Base-by-base conservation (phyloP, 495 filamentous ascomycete genomes). In the Filosporella fistucella region DNA sequence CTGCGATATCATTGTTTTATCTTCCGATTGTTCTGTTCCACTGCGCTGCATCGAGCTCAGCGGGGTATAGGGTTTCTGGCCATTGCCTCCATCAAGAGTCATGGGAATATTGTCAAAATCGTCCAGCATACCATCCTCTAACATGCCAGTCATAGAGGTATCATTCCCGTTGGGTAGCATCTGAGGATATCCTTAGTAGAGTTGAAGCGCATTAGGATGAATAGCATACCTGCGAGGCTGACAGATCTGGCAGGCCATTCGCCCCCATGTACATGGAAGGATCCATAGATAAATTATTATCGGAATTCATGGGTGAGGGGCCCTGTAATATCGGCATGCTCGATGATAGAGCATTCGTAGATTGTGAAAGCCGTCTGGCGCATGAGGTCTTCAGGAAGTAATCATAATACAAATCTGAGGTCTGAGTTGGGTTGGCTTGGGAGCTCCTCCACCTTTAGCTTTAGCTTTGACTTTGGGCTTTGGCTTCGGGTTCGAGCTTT, bases 101-200 rank as follows among this genome's bases (percentile, higher is more conserved):
- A 57, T 55, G 1, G 58, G 51, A 26, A 55, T 42, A 24, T 49
- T 52, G 21, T 69, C 62, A 39, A 35, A 64, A 47, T 63, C 58
- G 36, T 47, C 47, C 5, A 57, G 33, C 42, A 60, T 33, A 12
- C 47, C 28, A 24, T 55, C 58, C 24, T 68, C 64, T 14, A 70
- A 49, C 52, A 68, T 66, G 25, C 63, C 63, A 25, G 54, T 54
- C 66, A 70, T 70, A 10, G 64, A 58, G 22, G 60, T 48, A 50
- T 67, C 63, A 25, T 52, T 49, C 4, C 47, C 55, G 48, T 29
- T 45, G 11, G 33, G 8, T 23, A 17, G 18, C 3, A 12, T 21
- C 55, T 51, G 8, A 49, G 40, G 21, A n/a, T 34, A 10, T 24
- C 24, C 18, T 29, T 29, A 13, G 8, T 2, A 42, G 26, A 28